Base-by-base conservation (phyloP, 2,329 filamentous ascomycete species). In the Diaporthe australafricana region DNA sequence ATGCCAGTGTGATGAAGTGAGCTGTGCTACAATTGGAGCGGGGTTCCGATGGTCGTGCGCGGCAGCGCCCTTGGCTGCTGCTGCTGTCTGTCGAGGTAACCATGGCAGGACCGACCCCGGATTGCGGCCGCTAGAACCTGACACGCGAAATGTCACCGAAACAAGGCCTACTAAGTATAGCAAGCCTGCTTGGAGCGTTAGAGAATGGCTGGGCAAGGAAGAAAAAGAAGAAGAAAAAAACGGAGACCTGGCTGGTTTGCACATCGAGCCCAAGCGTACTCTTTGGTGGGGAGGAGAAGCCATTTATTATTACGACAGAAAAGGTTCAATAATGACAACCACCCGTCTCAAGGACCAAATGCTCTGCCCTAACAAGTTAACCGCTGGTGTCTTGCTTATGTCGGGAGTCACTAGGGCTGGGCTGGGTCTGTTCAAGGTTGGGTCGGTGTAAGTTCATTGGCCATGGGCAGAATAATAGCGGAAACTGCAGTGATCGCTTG, bases 371-470 rank as follows among this genome's bases (percentile, higher is more conserved):
- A n/a, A n/a, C n/a, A n/a, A n/a, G n/a, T 35, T 35, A 35, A 5
- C 32, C 9, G 5, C 32, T 35, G 32, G 32, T 9, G 32, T 5
- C 32, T 35, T 35, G 9, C 9, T 30, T 42, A 60, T 20, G 38
- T 60, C 35, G 35, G 38, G 22, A 11, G n/a, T 27, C 25, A 22
- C 7, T 7, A 35, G 32, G 32, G 32, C 25, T 20, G 12, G 12
- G 14, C 8, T 63, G 32, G 9, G 5, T 35, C 32, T n/a, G n/a
- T n/a, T n/a, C 22, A 17, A 35, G 32, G 12, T 35, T 63, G n/a
- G 3, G 20, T 35, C n/a, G 40, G 32, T 63, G 60, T 63, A 63
- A 63, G 60, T 48, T 50, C 60, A 63, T 63, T 63, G 42, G 60
- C 7, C 27, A 25, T 35, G 32, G 5, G 5, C 9, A 35, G 5